These are phyloP conservation scores for Tremellales sp. DNA, from an alignment of 1,284 basidiomycete species.

Conservation along the genomic window DNA sequence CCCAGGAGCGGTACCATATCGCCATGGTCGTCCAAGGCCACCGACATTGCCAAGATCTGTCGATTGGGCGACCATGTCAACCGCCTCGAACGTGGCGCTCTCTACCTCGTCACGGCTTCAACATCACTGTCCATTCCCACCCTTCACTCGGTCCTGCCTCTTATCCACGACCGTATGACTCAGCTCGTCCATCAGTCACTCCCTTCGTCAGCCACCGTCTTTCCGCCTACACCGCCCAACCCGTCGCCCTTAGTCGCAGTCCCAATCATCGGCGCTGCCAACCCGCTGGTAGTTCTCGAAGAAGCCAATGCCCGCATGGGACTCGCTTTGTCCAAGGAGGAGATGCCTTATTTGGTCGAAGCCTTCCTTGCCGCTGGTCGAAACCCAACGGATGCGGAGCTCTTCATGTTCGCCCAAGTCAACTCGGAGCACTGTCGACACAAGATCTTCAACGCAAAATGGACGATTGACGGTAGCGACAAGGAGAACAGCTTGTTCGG, in stretches of 20 bases:
- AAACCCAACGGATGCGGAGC: constrained; percentile 92
- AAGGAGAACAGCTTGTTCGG: constrained; percentile 80
- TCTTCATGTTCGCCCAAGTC: constrained; percentile 99
- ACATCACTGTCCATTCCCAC: constrained; percentile 48
- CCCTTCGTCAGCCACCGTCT: constrained; percentile 64
- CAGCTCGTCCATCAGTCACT: constrained; percentile 63
- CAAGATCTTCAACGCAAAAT: constrained; percentile 99
- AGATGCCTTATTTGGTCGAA: constrained; percentile 89
- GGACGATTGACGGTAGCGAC: constrained; percentile 76
- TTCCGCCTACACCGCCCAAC: constrained; percentile 58
- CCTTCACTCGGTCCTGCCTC: constrained; percentile 55
- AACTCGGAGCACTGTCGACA: constrained; percentile 99
- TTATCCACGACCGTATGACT: constrained; percentile 95
- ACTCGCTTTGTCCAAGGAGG: constrained; percentile 81
- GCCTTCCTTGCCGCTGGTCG: constrained; percentile 75
- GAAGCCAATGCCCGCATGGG: constrained; percentile 81
- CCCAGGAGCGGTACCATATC: constrained; percentile 79
- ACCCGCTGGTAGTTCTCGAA: constrained; percentile 58
- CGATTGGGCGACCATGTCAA: constrained; percentile 66
- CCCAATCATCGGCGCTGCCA: constrained; percentile 53
- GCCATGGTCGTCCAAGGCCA: constrained; percentile 97
- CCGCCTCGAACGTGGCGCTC: constrained; percentile 78
- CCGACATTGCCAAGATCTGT: constrained; percentile 88
- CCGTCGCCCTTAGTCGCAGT: constrained; percentile 71
- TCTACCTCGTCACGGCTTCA: constrained; percentile 63